phyloP scores from a whole-genome alignment of 805 yeast genomes.

The Sugiyamaella mastotermitis region DNA sequence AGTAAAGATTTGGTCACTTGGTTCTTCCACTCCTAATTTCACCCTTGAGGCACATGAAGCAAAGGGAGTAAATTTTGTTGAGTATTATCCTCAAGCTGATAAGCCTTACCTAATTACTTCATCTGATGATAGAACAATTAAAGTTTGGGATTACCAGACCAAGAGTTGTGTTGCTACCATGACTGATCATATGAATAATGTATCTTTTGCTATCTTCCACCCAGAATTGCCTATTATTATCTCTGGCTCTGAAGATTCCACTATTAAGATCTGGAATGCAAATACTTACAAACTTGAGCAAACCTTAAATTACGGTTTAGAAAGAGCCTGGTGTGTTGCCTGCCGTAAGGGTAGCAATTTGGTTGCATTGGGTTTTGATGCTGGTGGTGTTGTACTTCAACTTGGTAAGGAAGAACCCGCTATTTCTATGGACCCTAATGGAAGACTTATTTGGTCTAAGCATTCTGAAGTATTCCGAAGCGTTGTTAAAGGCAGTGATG shows the following conservation, averaged over 20 bases:
- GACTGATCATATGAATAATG: slow-evolving; percentile 91
- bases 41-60: slow-evolving; percentile 86
- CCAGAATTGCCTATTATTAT: slow-evolving; percentile 93
- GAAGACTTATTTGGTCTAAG: slow-evolving; percentile 86
- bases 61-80: slow-evolving; percentile 93
- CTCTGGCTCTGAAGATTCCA: slow-evolving; percentile 96
- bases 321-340: slow-evolving; percentile 94
- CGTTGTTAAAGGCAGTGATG: slow-evolving; percentile 65
- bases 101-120: slow-evolving; percentile 92
- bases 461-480: slow-evolving; percentile 85
- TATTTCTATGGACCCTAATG: slow-evolving; percentile 86
- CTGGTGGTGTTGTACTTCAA: slow-evolving; percentile 83
- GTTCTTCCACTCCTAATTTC: slow-evolving; percentile 81
- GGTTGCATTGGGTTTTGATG: slow-evolving; percentile 90
- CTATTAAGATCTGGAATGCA: slow-evolving; percentile 91
- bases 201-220: slow-evolving; percentile 95
- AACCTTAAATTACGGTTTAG: slow-evolving; percentile 83
- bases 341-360: slow-evolving; percentile 67
- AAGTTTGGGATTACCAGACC: slow-evolving; percentile 96
- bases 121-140: slow-evolving; percentile 83
- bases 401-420: slow-evolving; percentile 94
- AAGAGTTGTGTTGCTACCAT: slow-evolving; percentile 91
- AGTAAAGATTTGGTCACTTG: slow-evolving; percentile 94
- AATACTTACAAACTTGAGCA: slow-evolving; percentile 91
- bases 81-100: slow-evolving; percentile 94